Evolutionary conservation across 805 yeast species (phyloP).

Genomic region (Saccharomycopsis fibuligera): DNA sequence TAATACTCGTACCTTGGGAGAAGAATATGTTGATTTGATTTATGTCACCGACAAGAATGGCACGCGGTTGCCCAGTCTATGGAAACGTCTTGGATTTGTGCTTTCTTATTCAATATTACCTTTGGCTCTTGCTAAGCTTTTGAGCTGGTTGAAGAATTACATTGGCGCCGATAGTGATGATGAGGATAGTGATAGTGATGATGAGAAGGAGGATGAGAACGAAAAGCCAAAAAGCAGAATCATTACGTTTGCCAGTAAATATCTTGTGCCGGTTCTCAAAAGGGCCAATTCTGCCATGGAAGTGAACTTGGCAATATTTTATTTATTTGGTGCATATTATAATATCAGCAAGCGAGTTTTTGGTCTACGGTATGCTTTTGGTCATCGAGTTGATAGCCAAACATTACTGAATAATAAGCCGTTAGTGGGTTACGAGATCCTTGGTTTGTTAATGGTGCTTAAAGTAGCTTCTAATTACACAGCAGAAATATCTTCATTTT

Average conservation of each 20-base stretch:
- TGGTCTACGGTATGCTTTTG: constrained; percentile 75
- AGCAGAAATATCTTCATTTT: not conserved
- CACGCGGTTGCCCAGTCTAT: constrained; percentile 37
- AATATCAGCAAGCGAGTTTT: constrained; percentile 67
- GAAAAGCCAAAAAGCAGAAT: constrained; percentile 20
- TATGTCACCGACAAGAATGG: constrained; percentile 58
- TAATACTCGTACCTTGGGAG: constrained; percentile 84
- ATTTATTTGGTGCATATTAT: constrained; percentile 77
- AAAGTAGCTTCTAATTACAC: constrained; percentile 2
- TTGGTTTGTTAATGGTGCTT: constrained; percentile 34
- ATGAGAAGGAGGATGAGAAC: constrained; percentile 5
- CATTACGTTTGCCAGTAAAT: too few species aligned
- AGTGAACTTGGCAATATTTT: constrained; percentile 74
- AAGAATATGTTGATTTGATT: constrained; percentile 81
- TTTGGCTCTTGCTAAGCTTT: constrained; percentile 34
- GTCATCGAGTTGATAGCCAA: constrained; percentile 45
- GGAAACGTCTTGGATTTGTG: constrained; percentile 52
- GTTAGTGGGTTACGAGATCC: constrained; percentile 50
- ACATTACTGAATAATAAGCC: constrained; percentile 20
- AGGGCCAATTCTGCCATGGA: constrained; percentile 46
- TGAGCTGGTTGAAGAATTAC: not conserved
- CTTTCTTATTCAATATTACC: constrained; percentile 60
- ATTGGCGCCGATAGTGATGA: not conserved
- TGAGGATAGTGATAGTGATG: constrained; percentile 20
- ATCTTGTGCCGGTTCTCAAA: constrained; percentile 6